Evolutionary conservation across 2,329 filamentous ascomycete species (phyloP), one percentile per base, ranked within the genome.

Genomic region (Pseudogymnoascus pannorum): DNA sequence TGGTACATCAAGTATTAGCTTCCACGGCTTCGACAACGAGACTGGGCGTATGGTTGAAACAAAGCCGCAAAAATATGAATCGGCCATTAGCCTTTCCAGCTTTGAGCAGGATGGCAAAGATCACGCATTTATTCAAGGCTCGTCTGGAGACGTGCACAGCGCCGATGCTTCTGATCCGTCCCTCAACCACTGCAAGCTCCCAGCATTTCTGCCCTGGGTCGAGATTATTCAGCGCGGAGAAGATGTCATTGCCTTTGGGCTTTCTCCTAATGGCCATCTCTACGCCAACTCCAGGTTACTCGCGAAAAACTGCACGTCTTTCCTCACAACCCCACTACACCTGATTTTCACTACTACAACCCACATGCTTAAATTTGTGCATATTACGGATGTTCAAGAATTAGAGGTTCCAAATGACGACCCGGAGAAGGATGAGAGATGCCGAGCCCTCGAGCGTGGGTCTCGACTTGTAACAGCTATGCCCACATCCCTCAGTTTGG

Each of bases 331-430:
- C 0, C 79, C 86, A 0, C 84, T 86, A 18, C 93, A 97, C 76
- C 79, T 99, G 12, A 85, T 97, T 62, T 92, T 93, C 70, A 99
- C 94, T 0, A 99, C 94, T 0, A 92, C 87, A 63, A 92, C 92
- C 66, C 92, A 97, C 72, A 79, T 97, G 3, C 80, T 99, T 65
- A 99, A 99, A 74, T 97, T 97, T 73, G 87, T 97, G 12, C 93
- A 99, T 73, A 76, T 97, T 57, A 81, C 84, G 3, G 76, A 78
- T 62, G 67, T 82, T 14, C 79, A 91, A 66, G 90, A 88, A 26
- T 84, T 97, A 62, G 87, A 94, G 66, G 81, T 96, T 0, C 92
- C 94, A 0, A 81, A 79, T 9, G 93, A 99, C 72, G 91, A 96
- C 51, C 92, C 92, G 0, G 92, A 97, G 72, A 88, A 83, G 29